Conservation (phyloP, 345 rosid species). For the Mallotus nudiflorus region DNA sequence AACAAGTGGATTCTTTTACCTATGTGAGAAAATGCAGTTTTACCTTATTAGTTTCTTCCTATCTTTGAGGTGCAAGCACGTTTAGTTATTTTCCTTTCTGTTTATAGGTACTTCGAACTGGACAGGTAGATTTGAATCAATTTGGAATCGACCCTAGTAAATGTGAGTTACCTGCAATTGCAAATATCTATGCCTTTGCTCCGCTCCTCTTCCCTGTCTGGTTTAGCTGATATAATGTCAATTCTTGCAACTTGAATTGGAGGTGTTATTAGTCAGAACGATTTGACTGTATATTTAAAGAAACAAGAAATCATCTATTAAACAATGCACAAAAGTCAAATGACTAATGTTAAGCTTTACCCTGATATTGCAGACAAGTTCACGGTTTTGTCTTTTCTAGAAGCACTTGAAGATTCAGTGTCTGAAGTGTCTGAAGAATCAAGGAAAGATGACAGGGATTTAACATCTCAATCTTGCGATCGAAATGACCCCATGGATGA, state of each 20-base stretch:
- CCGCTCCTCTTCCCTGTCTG: not conserved
- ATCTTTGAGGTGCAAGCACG: not conserved
- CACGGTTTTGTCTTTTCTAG: slow-evolving; percentile 84
- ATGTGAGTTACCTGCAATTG: slow-evolving; percentile 52
- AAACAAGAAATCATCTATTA: not conserved
- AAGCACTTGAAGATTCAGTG: slow-evolving; percentile 95
- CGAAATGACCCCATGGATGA: slow-evolving; percentile 59
- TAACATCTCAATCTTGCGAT: slow-evolving; percentile 41
- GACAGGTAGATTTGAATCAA: slow-evolving; percentile 92
- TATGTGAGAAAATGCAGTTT: slow-evolving; percentile 52
- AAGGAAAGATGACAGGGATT: slow-evolving; percentile 41
- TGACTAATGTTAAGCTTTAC: not conserved
- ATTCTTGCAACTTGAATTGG: not conserved
- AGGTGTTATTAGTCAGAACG: not conserved
- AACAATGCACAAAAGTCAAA: not conserved
- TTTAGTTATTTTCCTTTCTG: slow-evolving; percentile 14
- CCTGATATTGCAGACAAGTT: slow-evolving; percentile 66
- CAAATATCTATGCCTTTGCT: not conserved
- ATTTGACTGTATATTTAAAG: no score
- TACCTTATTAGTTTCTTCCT: slow-evolving; percentile 8
- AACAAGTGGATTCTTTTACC: slow-evolving; percentile 96
- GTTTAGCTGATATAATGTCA: not conserved
- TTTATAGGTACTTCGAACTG: slow-evolving; percentile 84
- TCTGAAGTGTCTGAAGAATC: slow-evolving; percentile 35
- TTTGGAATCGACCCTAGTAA: slow-evolving; percentile 89